Evolutionary conservation across 345 rosid species (phyloP), one percentile per base, ranked within the genome.

Genomic region (Eucalyptus cladocalyx): DNA sequence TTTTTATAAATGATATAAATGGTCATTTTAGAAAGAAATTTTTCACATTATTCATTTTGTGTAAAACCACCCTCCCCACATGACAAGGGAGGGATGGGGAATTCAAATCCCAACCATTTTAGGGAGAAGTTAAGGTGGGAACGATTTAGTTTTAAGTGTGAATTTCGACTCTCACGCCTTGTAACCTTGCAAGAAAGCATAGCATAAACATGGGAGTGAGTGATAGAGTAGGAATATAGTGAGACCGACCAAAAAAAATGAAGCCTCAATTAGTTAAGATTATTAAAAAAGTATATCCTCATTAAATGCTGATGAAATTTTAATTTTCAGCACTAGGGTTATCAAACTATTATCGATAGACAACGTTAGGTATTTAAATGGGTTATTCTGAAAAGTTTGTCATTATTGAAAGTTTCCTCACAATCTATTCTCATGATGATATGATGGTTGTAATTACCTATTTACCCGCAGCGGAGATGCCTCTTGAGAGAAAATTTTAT

Each of bases 111-210:
- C 2, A 0, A 53, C 56, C 9, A 0, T 53, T 1, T 19, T 0
- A 1, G 1, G 24, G 2, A 19, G 0, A 7, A 0, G 56, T 53
- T 53, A 53, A 0, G 2, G 0, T 53, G 2, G 0, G 2, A 53
- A 53, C 0, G 0, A 53, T 53, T 19, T 53, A 3, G 0, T 53
- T 53, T 53, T 1, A 53, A 0, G 0, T 53, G 0, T 53, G 10
- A 0, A 3, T 53, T 53, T 53, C 0, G 2, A 53, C 56, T 19
- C 0, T 53, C 5, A 53, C 2, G 0, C 4, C 4, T 3, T 49
- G 2, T 7, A 49, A 49, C 51, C 1, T 0, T 14, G 7, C 0
- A 49, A 49, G 17, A 49, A 14, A 14, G 1, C 0, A 49, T 0
- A 49, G 7, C 51, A 14, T 49, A 49, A 49, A 6, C 6, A 49